Percentiles rank a stretch among this genome's conserved stretches.
Evolutionary conservation across 2,329 filamentous ascomycete species (phyloP).

Genomic region (Truncatella angustata): DNA sequence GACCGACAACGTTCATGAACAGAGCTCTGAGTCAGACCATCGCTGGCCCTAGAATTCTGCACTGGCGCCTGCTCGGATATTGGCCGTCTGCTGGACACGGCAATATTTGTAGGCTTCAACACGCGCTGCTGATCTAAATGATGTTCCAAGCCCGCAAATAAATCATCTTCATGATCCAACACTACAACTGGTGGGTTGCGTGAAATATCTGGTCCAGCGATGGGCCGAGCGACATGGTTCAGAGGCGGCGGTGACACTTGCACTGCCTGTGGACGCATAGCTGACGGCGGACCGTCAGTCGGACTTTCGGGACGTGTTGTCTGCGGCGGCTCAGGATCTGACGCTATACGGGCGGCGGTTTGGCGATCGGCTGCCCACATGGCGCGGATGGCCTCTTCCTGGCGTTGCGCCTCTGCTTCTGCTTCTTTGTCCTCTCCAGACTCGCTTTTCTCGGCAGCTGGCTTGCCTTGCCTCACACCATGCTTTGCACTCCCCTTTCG

Average conservation of each 20-base stretch:
- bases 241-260: background rate
- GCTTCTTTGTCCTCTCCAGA: constrained; percentile 21
- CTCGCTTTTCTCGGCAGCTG: constrained; percentile 11
- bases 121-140: constrained; percentile 21
- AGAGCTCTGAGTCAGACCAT: constrained; percentile 1
- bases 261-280: background rate
- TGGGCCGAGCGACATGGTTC: background rate
- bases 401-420: constrained; percentile 25
- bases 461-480: background rate
- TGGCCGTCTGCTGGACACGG: background rate
- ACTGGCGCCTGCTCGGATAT: background rate
- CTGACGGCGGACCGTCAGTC: background rate
- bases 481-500: constrained; percentile 12
- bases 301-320: no score
- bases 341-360: constrained; percentile 25
- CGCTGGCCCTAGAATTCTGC: no score
- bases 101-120: background rate
- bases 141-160: constrained; percentile 24
- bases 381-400: constrained; percentile 28
- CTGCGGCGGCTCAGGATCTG: constrained; percentile 17
- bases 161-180: constrained; percentile 19
- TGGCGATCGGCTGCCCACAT: constrained; percentile 31
- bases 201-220: background rate
- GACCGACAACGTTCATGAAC: constrained; percentile 25
- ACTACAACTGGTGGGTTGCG: constrained; percentile 2